Base-by-base conservation (phyloP, 2,329 filamentous ascomycete species). In the Hypoxylon sp. region DNA sequence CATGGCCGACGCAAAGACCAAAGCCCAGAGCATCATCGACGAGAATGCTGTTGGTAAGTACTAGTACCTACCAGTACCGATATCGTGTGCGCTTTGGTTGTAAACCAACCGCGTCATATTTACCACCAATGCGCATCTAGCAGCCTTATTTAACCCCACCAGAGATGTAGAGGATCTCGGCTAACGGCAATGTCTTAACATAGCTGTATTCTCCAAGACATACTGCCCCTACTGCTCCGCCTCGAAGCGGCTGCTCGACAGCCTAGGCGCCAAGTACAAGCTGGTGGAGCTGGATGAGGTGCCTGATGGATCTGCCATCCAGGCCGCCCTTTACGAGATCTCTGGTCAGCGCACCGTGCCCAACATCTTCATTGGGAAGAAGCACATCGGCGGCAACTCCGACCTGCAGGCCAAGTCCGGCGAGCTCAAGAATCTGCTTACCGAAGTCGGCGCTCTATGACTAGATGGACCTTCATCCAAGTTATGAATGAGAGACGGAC, bases 341-440 rank as follows among this genome's bases (percentile, higher is more conserved):
- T 93, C 90, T 63, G 86, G 88, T 80, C 96, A 99, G 87, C 87
- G 90, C 77, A 95, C 93, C 76, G 96, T 99, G 5, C 96, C 96
- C 76, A 98, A 98, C 85, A 92, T 97, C 84, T 98, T 92, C 86
- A 98, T 99, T 82, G 84, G 84, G 75, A 84, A 94, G 84, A 85
- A 97, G 85, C 95, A 98, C 83, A 97, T 99, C 80, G 96, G 96
- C 71, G 96, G 96, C 74, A 98, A 98, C 88, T 97, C 94, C 24
- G 95, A 96, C 75, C 81, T 97, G 71, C 91, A 94, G 83, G 85
- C 83, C 58, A 80, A 80, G 58, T 88, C 86, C 81, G 88, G 88
- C 81, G 79, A 97, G 72, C 82, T 98, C 59, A 87, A 89, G 73
- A 76, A 77, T 33, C 81, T 96, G 74, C 83, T 93, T 79, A 86